phyloP scores from a whole-genome alignment of 106 monocot species.

The Amphibolis antarctica region DNA sequence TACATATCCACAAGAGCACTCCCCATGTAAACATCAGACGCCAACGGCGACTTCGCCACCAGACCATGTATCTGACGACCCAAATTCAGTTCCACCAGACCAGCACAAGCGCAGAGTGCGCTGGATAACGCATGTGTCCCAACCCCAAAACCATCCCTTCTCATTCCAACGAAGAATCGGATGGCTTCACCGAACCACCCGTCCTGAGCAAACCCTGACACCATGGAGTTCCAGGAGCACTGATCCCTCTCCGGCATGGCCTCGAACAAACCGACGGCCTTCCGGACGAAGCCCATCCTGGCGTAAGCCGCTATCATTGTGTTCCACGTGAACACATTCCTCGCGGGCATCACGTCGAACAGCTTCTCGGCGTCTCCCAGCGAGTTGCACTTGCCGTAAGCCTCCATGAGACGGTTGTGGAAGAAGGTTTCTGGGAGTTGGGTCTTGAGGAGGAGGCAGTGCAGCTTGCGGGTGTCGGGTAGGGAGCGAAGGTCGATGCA shows the following conservation, averaged over 20 bases:
- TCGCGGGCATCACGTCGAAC: slow-evolving; percentile 49
- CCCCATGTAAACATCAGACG: too few relatives aligned
- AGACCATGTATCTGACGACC: too few relatives aligned
- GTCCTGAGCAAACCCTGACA: slow-evolving; percentile 39
- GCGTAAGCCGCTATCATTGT: slow-evolving; percentile 54
- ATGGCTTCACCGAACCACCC: slow-evolving; percentile 35
- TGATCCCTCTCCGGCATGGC: slow-evolving; percentile 34
- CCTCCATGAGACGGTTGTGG: slow-evolving; percentile 61
- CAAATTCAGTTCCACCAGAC: too few relatives aligned
- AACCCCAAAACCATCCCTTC: too few relatives aligned
- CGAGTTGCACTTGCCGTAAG: slow-evolving; percentile 39
- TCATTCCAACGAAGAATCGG: slow-evolving; percentile 49
- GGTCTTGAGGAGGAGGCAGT: slow-evolving; percentile 47
- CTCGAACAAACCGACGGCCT: slow-evolving; percentile 27
- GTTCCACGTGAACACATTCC: slow-evolving; percentile 50
- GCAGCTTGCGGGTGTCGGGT: slow-evolving; percentile 12
- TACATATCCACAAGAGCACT: too few relatives aligned
- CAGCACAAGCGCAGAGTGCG: too few relatives aligned
- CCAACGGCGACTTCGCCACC: slow-evolving; percentile 50
- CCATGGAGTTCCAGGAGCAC: slow-evolving; percentile 54
- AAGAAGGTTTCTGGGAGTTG: slow-evolving; percentile 51
- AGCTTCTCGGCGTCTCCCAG: slow-evolving; percentile 25
- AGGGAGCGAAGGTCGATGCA: slow-evolving; percentile 36
- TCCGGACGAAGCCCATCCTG: slow-evolving; percentile 27
- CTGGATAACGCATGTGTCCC: too few relatives aligned